These are phyloP conservation scores for Eustoma russellianum DNA, from an alignment of 257 asterid genomes.

Conservation along the genomic window DNA sequence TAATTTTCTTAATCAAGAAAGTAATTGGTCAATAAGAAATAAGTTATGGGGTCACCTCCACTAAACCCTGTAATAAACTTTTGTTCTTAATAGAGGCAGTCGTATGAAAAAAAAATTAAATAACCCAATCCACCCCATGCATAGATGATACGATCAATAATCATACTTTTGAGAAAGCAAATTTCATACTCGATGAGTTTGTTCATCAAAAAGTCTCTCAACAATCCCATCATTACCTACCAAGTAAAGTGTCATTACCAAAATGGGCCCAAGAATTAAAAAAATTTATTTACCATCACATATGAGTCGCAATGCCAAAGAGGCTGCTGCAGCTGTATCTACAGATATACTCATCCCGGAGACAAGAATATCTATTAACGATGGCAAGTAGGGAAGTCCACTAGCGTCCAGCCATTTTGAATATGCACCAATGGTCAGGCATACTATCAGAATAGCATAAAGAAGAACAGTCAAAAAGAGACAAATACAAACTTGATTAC, in stretches of 20 bases:
- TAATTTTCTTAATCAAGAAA: no score
- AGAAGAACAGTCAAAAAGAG: conserved; percentile 7
- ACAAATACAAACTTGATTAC: conserved; percentile 2
- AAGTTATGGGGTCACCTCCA: no score
- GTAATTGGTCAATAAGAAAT: no score
- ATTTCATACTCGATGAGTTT: neutral
- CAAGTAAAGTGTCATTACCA: neutral
- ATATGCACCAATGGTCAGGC: conserved; percentile 85
- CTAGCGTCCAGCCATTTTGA: conserved; percentile 90
- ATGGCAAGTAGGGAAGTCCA: conserved; percentile 79
- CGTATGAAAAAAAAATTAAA: no score
- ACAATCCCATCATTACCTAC: neutral
- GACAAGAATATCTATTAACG: conserved; percentile 86
- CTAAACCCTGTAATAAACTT: no score
- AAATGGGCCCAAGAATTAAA: conserved; percentile 6
- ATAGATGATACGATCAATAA: no score
- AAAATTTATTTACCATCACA: conserved; percentile 54
- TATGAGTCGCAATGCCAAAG: conserved; percentile 87
- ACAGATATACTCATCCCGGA: conserved; percentile 85
- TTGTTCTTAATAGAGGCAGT: no score
- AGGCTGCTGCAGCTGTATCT: conserved; percentile 97
- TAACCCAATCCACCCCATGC: no score
- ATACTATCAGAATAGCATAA: conserved; percentile 34
- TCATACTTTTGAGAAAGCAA: no score
- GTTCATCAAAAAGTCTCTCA: neutral